Evolutionary conservation across 2,329 filamentous ascomycete genomes (phyloP), one percentile per base, ranked within the genome.

Genomic region (Parasarocladium wereldwijsianum): DNA sequence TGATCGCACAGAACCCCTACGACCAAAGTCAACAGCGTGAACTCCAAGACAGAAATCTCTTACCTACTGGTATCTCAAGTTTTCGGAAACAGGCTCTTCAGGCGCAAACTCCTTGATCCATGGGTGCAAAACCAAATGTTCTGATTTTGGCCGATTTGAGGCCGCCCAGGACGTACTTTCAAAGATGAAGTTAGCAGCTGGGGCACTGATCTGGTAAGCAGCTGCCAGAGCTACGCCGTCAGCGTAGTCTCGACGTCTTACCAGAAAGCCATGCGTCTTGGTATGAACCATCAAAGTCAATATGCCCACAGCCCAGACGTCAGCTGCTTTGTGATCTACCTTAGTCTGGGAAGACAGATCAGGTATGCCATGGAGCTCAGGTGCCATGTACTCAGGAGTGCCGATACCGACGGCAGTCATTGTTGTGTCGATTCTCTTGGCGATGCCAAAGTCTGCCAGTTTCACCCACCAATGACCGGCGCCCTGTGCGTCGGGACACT

Each of bases 381-480:
- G 40, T 7, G 40, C 39, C 36, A 41, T 42, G 26, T 37, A 37
- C 5, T 26, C 29, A 4, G 17, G 19, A 6, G 38, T 39, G 17
- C 40, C 37, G 8, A 34, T 34, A 13, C 12, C 24, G 12, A n/a
- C 11, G 13, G 11, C 24, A 5, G 24, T 26, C 6, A 23, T 20
- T 8, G 18, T 15, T 10, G 20, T 26, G 14, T 34, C 30, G 2
- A 34, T n/a, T 9, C 36, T 33, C n/a, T n/a, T n/a, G n/a, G n/a
- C n/a, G n/a, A n/a, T n/a, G n/a, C 24, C 42, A 15, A 45, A 40
- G 14, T 44, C 43, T 1, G 34, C 29, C 0, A 45, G 17, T 26
- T 43, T 43, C 9, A 43, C 35, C 40, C 37, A 43, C 41, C 40
- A 43, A 8, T 25, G 17, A 21, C 20, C 20, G 10, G 25, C 14